A percentile compares a stretch with the other conserved stretches of the same genome.
Conservation (phyloP, 805 yeast genomes). For the Zygotorulaspora chibaensis region DNA sequence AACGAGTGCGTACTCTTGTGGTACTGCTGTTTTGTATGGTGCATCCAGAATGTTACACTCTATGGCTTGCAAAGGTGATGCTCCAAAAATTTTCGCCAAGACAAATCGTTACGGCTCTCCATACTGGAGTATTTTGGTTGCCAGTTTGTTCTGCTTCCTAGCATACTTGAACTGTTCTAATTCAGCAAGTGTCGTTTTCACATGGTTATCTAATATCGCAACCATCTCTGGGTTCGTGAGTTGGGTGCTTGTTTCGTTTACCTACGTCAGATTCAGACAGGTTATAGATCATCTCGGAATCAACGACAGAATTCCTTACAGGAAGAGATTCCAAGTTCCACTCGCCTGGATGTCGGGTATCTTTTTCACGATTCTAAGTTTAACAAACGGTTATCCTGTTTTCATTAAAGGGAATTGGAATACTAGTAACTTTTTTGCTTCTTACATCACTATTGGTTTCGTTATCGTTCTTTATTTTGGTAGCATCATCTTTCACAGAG, state of each 20-base stretch:
- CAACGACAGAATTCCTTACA: slow-evolving; percentile 51
- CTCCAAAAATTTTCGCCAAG: slow-evolving; percentile 43
- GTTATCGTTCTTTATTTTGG: slow-evolving; percentile 42
- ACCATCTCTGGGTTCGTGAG: slow-evolving; percentile 58
- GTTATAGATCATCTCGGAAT: slow-evolving; percentile 50
- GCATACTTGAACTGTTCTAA: slow-evolving; percentile 50
- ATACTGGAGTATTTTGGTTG: slow-evolving; percentile 30
- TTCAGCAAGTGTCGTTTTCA: slow-evolving; percentile 34
- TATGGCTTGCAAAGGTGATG: slow-evolving; percentile 44
- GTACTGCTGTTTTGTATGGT: slow-evolving; percentile 45
- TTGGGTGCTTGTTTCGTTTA: slow-evolving; percentile 48
- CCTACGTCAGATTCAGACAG: slow-evolving; percentile 55
- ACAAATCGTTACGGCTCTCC: slow-evolving; percentile 52
- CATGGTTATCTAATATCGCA: slow-evolving; percentile 35
- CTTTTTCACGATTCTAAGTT: slow-evolving; percentile 44
- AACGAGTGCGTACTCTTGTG: slow-evolving; percentile 41
- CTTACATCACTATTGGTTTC: slow-evolving; percentile 49
- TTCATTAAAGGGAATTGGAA: slow-evolving; percentile 46
- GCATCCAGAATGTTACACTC: slow-evolving; percentile 44
- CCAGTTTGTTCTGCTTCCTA: slow-evolving; percentile 26
- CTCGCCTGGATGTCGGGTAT: slow-evolving; percentile 50
- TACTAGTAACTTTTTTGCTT: slow-evolving; percentile 56
- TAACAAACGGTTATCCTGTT: slow-evolving; percentile 65
- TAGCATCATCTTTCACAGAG: slow-evolving; percentile 10
- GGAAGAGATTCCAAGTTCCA: slow-evolving; percentile 49